These are phyloP conservation scores for Glycine soja DNA, from an alignment of 306 rosid species.

Conservation along the genomic window DNA sequence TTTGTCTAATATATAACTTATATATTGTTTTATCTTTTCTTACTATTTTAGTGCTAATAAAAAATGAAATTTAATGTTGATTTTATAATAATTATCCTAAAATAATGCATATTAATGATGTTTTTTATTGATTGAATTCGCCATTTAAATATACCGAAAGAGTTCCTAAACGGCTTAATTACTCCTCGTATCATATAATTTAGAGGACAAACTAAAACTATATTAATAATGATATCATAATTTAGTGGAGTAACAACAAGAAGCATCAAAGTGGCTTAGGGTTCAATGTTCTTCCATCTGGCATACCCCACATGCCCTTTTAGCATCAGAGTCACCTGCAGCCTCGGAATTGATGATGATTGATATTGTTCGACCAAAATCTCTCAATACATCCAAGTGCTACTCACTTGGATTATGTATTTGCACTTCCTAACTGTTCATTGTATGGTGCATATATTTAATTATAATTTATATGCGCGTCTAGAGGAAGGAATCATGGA, in stretches of 20 bases:
- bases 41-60: not conserved
- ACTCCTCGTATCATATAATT: not conserved
- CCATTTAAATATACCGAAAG: conserved; percentile 2
- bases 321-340: conserved; percentile 49
- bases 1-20: not conserved
- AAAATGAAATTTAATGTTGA: not conserved
- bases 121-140: too few species aligned
- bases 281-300: conserved; percentile 24
- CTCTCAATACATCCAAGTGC: not conserved
- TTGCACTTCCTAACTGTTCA: conserved; percentile 20
- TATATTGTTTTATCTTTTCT: not conserved
- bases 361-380: conserved; percentile 29
- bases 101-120: too few species aligned
- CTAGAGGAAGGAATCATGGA: conserved; percentile 42
- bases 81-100: too few species aligned
- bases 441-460: not conserved
- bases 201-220: not conserved
- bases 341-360: conserved; percentile 29
- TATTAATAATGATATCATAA: conserved; percentile 3
- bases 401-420: not conserved
- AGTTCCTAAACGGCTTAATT: conserved; percentile 14
- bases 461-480: conserved; percentile 30
- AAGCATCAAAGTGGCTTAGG: conserved; percentile 41
- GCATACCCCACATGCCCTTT: conserved; percentile 51
- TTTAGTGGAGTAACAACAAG: conserved; percentile 12